phyloP scores from a whole-genome alignment of 306 rosid species.

The Herpetospermum pedunculosum region DNA sequence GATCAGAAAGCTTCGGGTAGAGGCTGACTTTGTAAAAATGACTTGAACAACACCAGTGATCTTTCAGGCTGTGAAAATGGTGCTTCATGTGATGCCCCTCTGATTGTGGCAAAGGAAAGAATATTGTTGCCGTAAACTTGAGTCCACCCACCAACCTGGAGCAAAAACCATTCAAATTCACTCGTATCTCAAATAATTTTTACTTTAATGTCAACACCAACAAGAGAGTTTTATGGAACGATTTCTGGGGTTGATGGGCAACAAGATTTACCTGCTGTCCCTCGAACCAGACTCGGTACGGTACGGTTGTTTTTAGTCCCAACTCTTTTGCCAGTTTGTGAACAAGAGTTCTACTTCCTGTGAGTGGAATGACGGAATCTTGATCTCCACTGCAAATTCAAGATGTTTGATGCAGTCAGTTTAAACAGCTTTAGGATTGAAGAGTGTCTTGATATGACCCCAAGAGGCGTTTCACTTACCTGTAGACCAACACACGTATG shows the following conservation, averaged over 20 bases:
- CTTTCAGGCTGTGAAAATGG: slow-evolving; percentile 97
- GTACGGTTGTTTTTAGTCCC: slow-evolving; percentile 55
- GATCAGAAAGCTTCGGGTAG: slow-evolving; percentile 53
- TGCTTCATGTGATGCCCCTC: slow-evolving; percentile 95
- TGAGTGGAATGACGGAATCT: slow-evolving; percentile 91
- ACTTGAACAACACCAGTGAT: slow-evolving; percentile 67
- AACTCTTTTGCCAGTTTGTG: slow-evolving; percentile 55
- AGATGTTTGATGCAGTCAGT: neutral
- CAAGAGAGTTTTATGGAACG: neutral
- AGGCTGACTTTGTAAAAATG: slow-evolving; percentile 54
- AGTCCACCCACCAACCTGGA: slow-evolving; percentile 98
- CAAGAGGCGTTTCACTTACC: slow-evolving; percentile 26
- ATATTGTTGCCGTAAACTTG: slow-evolving; percentile 77
- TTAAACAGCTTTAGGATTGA: neutral
- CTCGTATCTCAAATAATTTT: neutral
- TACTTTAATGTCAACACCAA: neutral
- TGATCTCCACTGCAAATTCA: slow-evolving; percentile 70
- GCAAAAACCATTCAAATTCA: neutral
- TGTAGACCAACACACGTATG: slow-evolving; percentile 70
- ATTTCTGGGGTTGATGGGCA: neutral
- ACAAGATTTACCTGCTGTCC: slow-evolving; percentile 56
- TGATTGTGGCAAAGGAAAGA: slow-evolving; percentile 78
- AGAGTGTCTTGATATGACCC: neutral
- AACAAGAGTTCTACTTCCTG: slow-evolving; percentile 81
- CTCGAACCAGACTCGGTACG: slow-evolving; percentile 89